A percentile compares a stretch with the other conserved stretches of the same genome.
These are phyloP conservation scores for Alloteropsis semialata DNA, from an alignment of 176 grass and related monocot species.

Conservation along the genomic window DNA sequence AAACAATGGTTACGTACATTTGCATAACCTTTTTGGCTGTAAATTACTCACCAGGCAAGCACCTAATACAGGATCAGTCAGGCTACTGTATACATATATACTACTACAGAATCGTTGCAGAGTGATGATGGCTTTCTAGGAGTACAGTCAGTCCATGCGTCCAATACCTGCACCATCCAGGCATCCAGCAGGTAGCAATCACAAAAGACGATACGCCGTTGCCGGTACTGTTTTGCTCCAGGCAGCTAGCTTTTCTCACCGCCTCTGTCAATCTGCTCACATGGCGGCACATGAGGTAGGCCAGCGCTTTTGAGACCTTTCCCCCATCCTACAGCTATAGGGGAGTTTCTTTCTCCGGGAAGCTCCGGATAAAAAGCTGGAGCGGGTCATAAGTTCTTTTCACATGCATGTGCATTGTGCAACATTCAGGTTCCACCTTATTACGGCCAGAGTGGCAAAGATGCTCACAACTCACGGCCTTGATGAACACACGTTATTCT, in stretches of 20 bases:
- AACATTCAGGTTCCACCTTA: too few species aligned
- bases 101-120: neutral
- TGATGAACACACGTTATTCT: neutral
- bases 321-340: neutral
- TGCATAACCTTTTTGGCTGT: neutral
- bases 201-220: neutral
- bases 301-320: conserved; percentile 10
- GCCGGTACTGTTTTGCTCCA: neutral
- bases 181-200: neutral
- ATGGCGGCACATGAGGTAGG: conserved; percentile 46
- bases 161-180: neutral
- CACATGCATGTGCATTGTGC: conserved; percentile 10
- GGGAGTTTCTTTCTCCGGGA: neutral
- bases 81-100: neutral
- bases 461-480: neutral
- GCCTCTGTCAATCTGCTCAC: conserved; percentile 17
- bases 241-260: conserved; percentile 20
- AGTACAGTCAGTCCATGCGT: neutral
- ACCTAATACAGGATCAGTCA: neutral
- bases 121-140: neutral
- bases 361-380: too few species aligned
- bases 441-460: neutral
- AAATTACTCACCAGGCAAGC: neutral
- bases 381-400: neutral
- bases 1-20: neutral